Evolutionary conservation across 495 filamentous ascomycete genomes (phyloP).

Genomic region (Pyronema domesticum): DNA sequence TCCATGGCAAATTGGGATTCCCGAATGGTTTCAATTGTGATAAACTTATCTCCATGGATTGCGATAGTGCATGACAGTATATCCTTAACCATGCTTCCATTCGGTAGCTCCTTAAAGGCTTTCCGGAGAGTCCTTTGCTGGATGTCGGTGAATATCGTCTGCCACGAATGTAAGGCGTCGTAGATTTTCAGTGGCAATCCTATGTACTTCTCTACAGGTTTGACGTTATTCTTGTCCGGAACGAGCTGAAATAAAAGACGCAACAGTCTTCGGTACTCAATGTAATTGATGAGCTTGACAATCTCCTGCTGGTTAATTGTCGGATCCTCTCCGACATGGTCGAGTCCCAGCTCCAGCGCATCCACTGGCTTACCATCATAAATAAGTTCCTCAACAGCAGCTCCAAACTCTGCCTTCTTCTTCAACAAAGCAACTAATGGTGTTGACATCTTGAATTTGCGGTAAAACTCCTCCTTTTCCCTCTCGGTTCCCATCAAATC

Average conservation of each 20-base stretch:
- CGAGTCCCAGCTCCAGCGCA: background rate
- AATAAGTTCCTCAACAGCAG: background rate
- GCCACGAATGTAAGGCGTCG: background rate
- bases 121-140: background rate
- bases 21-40: background rate
- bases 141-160: background rate
- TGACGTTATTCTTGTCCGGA: background rate
- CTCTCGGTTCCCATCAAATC: conserved; percentile 1
- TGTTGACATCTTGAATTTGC: conserved; percentile 7
- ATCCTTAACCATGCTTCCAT: background rate
- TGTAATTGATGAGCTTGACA: background rate
- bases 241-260: background rate
- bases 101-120: background rate
- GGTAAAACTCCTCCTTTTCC: conserved; percentile 13
- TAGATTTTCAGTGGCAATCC: background rate
- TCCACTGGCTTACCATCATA: background rate
- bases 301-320: background rate
- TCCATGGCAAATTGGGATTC: background rate
- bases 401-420: background rate
- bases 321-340: background rate
- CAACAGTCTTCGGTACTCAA: background rate
- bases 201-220: background rate
- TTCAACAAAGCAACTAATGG: background rate
- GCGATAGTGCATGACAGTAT: background rate
- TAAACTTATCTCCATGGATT: background rate